Base-by-base conservation (phyloP, 2,329 filamentous ascomycete species). In the Reticulascus tulasneorum region DNA sequence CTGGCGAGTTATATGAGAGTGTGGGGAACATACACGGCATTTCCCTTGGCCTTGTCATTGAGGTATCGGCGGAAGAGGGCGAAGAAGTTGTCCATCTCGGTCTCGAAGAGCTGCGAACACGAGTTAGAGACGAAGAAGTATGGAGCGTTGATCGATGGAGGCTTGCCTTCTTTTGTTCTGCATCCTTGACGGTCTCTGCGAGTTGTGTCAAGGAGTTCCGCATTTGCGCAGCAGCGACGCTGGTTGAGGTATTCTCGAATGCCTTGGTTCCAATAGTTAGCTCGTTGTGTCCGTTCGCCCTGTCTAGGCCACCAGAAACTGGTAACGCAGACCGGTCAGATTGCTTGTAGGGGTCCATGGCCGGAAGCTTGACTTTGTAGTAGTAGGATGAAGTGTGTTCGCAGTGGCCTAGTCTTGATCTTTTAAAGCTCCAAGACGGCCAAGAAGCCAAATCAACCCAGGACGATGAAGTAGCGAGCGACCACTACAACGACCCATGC, bases 71-170 rank as follows among this genome's bases (percentile, higher is more conserved):
- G 86, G 84, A 98, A 98, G 45, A 98, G 84, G 44, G 89, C 84
- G 62, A 98, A 98, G 77, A 98, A 98, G 82, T 98, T 98, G 79
- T 98, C 93, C 90, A 96, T 97, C 71, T 98, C 91, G 5, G 90
- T 94, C 73, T 97, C 91, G 66, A 97, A 97, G 50, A 94, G 81
- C 86, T 87, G 50, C 51, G 24, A 4, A 12, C 19, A 4, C 10
- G 26, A 34, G 18, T 26, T 20, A 16, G 24, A 7, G 17, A 4
- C 7, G 10, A 16, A 6, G 7, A 24, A 25, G 13, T 11, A 27
- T 26, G 28, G 12, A 9, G n/a, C 5, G n/a, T 3, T 23, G 11
- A 9, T 18, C 9, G 32, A 4, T 6, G 19, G 12, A 17, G 35
- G 51, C 68, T 54, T 71, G 90, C 89, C 85, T 95, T 91, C 68